Base-by-base conservation (phyloP, 2,329 filamentous ascomycete species). In the Penicillium sp. region DNA sequence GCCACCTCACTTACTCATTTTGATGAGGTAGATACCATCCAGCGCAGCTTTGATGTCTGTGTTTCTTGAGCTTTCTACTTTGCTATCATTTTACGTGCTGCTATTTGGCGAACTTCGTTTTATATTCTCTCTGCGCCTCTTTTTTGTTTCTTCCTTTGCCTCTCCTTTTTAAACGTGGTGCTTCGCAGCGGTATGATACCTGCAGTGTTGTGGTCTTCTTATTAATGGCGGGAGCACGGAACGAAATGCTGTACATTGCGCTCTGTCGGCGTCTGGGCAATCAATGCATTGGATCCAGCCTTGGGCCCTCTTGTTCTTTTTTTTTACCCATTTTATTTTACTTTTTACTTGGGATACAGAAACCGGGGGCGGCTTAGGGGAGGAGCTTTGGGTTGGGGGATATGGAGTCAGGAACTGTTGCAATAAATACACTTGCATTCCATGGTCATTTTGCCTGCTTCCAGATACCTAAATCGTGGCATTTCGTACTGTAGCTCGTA, bases 181-280 rank as follows among this genome's bases (percentile, higher is more conserved):
- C 48, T 52, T 54, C 52, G 52, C 45, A 46, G 53, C 57, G 53
- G 52, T 50, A 46, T 52, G 21, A 53, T 55, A 48, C 52, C 53
- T 41, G 52, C 56, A 44, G 48, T 52, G 57, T 55, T 62, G 50
- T 62, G n/a, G n/a, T 41, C 7, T 21, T 54, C 50, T 52, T 41
- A 49, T 52, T 27, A 46, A 48, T 52, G 52, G 43, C 48, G 53
- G 35, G 47, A 57, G 54, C 49, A 50, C 48, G 57, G 60, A 56
- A 58, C 33, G 60, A 39, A 58, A 56, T 65, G 57, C 58, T 65
- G 63, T 67, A 64, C 57, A 62, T 68, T 63, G 61, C 56, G 61
- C 61, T 63, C 26, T 60, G 52, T 51, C 50, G 64, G 63, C 59
- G 64, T 67, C 55, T 62, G 60, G 63, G 63, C 54, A 63, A 62